These are phyloP conservation scores for Perilla frutescens DNA, from an alignment of 257 asterid species.

Conservation along the genomic window DNA sequence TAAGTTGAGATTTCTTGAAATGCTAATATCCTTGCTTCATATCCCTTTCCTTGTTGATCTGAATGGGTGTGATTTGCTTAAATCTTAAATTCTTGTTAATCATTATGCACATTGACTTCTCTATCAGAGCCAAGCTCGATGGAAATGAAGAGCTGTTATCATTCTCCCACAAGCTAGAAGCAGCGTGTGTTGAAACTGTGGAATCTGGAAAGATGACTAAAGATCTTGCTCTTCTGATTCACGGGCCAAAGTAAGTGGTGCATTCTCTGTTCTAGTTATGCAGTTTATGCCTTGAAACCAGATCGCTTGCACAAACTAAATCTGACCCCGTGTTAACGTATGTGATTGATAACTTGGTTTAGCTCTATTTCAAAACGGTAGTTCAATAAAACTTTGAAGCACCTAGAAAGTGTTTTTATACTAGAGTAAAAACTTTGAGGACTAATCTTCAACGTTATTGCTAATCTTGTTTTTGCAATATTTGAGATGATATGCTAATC, in stretches of 20 bases:
- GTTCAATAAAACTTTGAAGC: background rate
- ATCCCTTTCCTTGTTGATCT: constrained; percentile 4
- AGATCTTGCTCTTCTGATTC: constrained; percentile 81
- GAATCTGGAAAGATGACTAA: constrained; percentile 96
- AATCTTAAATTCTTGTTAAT: constrained; percentile 3
- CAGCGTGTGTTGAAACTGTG: constrained; percentile 83
- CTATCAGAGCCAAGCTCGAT: constrained; percentile 80
- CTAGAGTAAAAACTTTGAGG: background rate
- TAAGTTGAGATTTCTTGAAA: no score
- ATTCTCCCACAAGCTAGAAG: constrained; percentile 76
- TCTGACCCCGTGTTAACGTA: no score
- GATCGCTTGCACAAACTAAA: background rate
- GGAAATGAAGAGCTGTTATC: constrained; percentile 65
- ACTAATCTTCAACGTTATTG: background rate
- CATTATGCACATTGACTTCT: constrained; percentile 16
- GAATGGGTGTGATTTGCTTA: background rate
- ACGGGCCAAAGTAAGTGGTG: constrained; percentile 80
- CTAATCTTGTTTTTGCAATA: background rate
- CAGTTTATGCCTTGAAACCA: background rate
- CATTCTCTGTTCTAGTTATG: constrained; percentile 5
- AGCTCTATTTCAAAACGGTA: background rate
- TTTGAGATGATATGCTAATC: background rate
- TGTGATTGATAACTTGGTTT: background rate
- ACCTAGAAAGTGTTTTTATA: background rate
- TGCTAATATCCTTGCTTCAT: background rate